Base-by-base conservation (phyloP, 352 stramenopile species). In the Pythium guiyangense region DNA sequence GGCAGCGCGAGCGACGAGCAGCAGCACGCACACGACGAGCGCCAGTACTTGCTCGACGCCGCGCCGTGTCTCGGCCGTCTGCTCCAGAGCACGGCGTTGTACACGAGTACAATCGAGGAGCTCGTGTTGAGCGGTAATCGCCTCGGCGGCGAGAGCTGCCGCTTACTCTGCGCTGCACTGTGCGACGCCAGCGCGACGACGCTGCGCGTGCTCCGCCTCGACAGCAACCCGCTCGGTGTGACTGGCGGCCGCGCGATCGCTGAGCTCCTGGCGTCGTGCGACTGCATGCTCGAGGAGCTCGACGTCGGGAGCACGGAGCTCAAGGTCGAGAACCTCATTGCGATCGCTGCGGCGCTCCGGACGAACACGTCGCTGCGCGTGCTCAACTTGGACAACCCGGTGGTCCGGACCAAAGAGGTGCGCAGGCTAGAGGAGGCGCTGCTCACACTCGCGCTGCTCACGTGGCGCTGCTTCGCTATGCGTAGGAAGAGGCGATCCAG, bases 381-480 rank as follows among this genome's bases (percentile, higher is more conserved):
- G 12, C 52, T 91, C 27, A 81, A 84, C 35, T 62, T 91, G 5
- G 81, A 89, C 66, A 89, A 87, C 34, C 79, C 79, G 1, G 53
- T 88, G 0, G 26, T 90, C 18, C 60, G 60, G 12, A 78, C 70
- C 0, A 86, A 70, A n/a, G 82, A 90, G 53, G 64, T 69, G n/a
- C 27, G 34, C 17, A n/a, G 6, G 18, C 18, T 26, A 10, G 5
- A 17, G 20, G 10, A 29, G 20, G 4, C 39, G 6, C 12, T 22
- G 10, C 31, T 44, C 22, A 56, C 34, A 27, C 34, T 57, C 20
- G 50, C 52, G 9, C 8, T 53, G 10, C 6, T 8, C 6, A 46
- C 26, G 43, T 8, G 29, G 8, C 29, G 8, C 8, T 34, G 29
- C 29, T 9, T 37, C 2, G 9, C 35, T 8, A 22, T 18, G 39